phyloP scores from a whole-genome alignment of 768 basidiomycete species.

The Tephrocybe sp. region DNA sequence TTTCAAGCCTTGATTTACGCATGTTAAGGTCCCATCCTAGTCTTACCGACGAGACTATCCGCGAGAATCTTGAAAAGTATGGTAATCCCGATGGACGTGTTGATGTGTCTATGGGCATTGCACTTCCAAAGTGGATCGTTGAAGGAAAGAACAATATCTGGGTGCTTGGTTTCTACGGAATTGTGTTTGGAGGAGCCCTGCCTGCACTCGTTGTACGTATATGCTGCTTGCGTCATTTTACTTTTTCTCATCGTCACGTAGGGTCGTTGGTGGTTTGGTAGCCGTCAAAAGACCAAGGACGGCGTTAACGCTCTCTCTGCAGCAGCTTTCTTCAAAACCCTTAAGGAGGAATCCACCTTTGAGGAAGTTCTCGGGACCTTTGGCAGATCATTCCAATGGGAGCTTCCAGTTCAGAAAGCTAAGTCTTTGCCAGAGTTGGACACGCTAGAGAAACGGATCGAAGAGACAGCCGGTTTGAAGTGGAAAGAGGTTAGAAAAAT shows the following conservation, averaged over 20 bases:
- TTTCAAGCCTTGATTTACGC: background rate
- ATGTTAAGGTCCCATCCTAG: conserved; percentile 33
- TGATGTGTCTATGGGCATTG: conserved; percentile 91
- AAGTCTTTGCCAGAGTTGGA: conserved; percentile 39
- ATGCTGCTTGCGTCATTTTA: background rate
- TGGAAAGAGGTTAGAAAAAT: conserved; percentile 54
- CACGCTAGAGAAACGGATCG: conserved; percentile 52
- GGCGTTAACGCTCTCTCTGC: conserved; percentile 82
- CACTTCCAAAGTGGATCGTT: conserved; percentile 90
- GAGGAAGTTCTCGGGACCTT: conserved; percentile 73
- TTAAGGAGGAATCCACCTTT: conserved; percentile 79
- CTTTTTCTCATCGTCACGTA: conserved; percentile 22
- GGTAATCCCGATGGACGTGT: conserved; percentile 98
- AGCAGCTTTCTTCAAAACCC: conserved; percentile 80
- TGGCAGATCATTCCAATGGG: conserved; percentile 63
- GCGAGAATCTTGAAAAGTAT: conserved; percentile 85
- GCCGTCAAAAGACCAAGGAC: conserved; percentile 87
- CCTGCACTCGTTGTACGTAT: conserved; percentile 76
- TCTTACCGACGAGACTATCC: conserved; percentile 89
- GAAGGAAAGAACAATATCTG: conserved; percentile 89
- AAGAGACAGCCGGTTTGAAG: conserved; percentile 45
- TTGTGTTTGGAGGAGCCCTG: conserved; percentile 84
- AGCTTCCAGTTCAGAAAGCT: conserved; percentile 35
- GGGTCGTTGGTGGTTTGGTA: conserved; percentile 98
- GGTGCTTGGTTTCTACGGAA: conserved; percentile 85